Evolutionary conservation across 441 rosid genomes (phyloP), one percentile per base, ranked within the genome.

Genomic region (Eruca vesicaria): DNA sequence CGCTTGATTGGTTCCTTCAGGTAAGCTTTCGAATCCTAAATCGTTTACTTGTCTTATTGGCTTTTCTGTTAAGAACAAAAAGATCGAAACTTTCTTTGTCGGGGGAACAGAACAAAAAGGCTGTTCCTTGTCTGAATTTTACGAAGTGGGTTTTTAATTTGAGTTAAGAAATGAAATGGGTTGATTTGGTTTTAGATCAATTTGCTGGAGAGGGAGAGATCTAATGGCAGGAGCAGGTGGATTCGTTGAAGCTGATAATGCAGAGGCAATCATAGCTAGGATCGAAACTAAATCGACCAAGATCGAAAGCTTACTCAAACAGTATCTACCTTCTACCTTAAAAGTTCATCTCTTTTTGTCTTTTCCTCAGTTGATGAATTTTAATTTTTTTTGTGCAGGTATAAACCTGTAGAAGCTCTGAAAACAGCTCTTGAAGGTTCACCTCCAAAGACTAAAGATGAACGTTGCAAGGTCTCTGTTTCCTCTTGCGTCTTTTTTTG

Each of bases 381-480:
- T 21, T 15, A 9, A 55, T 38, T 29, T 20, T 1, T 16, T 68
- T 53, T 33, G 21, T 61, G 57, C 67, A 87, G 96, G 79, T 82
- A 73, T 71, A 92, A 82, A 75, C 91, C 86, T 3, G 88, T 95
- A 0, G 97, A 95, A 84, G 98, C 94, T 73, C 88, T 95, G 31
- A 91, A 90, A 89, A 95, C 98, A 3, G 90, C 96, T 15, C 97
- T 92, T 2, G 97, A 95, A 79, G 99, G 93, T 4, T 85, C 96
- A 26, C 93, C 91, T 66, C 94, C 89, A 0, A 87, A 84, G 63
- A 85, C 95, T 60, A 78, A 60, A 48, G 98, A 93, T 60, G 97
- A 93, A 81, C 90, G 97, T 62, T 91, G 97, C 99, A 93, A 93
- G 98, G 99, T 88, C 66, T 61, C 15, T 78, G n/a, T 38, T 61